phyloP scores from a whole-genome alignment of 2,329 filamentous ascomycete species.

The Xylaria sp. region DNA sequence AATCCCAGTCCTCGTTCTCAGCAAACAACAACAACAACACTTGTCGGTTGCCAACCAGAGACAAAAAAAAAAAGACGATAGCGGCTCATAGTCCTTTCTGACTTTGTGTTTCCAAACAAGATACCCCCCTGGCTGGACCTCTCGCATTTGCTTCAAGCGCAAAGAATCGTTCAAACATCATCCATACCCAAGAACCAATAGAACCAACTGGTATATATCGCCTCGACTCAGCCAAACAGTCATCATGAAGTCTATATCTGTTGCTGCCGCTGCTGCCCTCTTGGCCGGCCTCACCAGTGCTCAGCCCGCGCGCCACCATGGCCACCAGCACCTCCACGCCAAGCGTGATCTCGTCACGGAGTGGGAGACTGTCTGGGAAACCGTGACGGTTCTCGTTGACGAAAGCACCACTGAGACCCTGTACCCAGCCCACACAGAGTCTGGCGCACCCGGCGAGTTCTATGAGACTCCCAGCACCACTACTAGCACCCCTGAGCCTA shows the following conservation, averaged over 20 bases:
- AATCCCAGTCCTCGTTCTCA: background rate
- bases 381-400: constrained; percentile 58
- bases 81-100: constrained; percentile 22
- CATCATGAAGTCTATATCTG: constrained; percentile 52
- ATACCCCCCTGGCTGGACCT: constrained; percentile 39
- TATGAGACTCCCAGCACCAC: constrained; percentile 39
- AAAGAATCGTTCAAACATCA: background rate
- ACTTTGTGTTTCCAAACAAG: constrained; percentile 27
- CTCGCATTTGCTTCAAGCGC: constrained; percentile 6
- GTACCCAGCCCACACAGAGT: constrained; percentile 36
- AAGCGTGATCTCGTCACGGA: constrained; percentile 54
- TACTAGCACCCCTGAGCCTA: constrained; percentile 25
- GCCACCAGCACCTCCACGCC: constrained; percentile 45
- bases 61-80: constrained; percentile 18
- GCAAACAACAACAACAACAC: background rate
- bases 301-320: constrained; percentile 54
- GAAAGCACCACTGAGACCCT: constrained; percentile 54
- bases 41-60: constrained; percentile 7
- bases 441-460: constrained; percentile 41
- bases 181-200: constrained; percentile 12
- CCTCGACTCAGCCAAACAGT: constrained; percentile 7
- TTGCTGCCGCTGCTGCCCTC: constrained; percentile 50
- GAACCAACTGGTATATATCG: constrained; percentile 11
- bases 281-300: constrained; percentile 55
- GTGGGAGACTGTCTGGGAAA: constrained; percentile 56